Percentiles rank a stretch among this genome's conserved stretches.
phyloP scores from a whole-genome alignment of 2,329 filamentous ascomycete species.

The Chaetomium sp. region DNA sequence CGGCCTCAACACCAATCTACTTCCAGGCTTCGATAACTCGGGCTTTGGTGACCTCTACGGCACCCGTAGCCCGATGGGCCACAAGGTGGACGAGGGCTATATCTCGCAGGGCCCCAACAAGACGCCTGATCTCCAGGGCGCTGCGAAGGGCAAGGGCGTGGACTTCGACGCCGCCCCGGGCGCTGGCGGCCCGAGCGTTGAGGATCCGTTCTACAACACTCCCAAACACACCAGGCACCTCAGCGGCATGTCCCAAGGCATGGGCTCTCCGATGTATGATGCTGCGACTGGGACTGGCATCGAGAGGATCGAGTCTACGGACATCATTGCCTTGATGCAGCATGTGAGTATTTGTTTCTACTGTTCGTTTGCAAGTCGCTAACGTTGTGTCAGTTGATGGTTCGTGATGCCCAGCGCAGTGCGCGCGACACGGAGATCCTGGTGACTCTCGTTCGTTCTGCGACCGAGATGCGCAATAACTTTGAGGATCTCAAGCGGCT shows the following conservation, averaged over 20 bases:
- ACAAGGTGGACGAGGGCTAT: conserved; percentile 83
- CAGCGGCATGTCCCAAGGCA: conserved; percentile 89
- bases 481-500: conserved; percentile 95
- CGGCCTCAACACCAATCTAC: conserved; percentile 53
- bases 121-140: conserved; percentile 54
- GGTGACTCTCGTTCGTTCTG: conserved; percentile 88
- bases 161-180: conserved; percentile 54
- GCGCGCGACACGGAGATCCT: conserved; percentile 96
- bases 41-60: conserved; percentile 45
- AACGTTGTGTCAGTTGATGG: conserved; percentile 67
- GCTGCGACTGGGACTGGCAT: conserved; percentile 83
- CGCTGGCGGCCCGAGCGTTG: conserved; percentile 49
- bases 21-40: conserved; percentile 38
- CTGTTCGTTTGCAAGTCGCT: conserved; percentile 27
- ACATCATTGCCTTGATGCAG: conserved; percentile 97
- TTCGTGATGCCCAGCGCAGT: conserved; percentile 93
- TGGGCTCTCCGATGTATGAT: conserved; percentile 88
- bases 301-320: conserved; percentile 91
- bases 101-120: conserved; percentile 71
- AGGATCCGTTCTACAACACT: conserved; percentile 68
- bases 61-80: conserved; percentile 59
- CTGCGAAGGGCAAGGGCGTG: conserved; percentile 58
- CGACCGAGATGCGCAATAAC: conserved; percentile 94
- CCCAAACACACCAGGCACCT: conserved; percentile 66
- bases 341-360: conserved; percentile 60